Base-by-base conservation (phyloP, 1,139 yeast genomes). In the Scheffersomyces lignicola region DNA sequence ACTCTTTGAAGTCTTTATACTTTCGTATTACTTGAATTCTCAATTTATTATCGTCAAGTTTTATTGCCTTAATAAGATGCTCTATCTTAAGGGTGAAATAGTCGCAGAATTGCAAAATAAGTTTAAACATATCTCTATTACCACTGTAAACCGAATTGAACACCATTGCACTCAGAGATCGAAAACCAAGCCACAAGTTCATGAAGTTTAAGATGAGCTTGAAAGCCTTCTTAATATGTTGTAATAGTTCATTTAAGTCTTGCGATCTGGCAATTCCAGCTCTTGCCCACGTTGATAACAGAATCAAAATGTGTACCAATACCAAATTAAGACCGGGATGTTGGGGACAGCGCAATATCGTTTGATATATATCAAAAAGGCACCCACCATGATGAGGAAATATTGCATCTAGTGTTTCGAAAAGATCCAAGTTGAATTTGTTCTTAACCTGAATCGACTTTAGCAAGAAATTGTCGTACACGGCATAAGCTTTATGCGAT, bases 61-160 rank as follows among this genome's bases (percentile, higher is more conserved):
- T n/a, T n/a, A n/a, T n/a, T n/a, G n/a, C n/a, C n/a, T n/a, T n/a
- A n/a, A n/a, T n/a, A n/a, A n/a, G n/a, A n/a, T n/a, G n/a, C n/a
- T n/a, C n/a, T n/a, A n/a, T 18, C 15, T 26, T 10, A 14, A 21
- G 16, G 18, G 18, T 26, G 20, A 52, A 33, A 33, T 32, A 58
- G 15, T 26, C 45, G 22, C 49, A 31, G 21, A 53, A 37, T 31
- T 38, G 41, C 5, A 37, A 15, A 1, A 54, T 29, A 1, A 58
- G 70, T 6, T 46, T 44, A 36, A 68, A 66, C 8, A 68, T 42
- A 10, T 48, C 54, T 3, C 49, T 46, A 42, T 67, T 66, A 3
- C 70, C 70, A 2, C 54, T 50, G 18, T 52, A 51, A 11, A 58
- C 43, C 2, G 64, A 52, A 41, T 62, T 62, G 43, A 53, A 67